Evolutionary conservation across 345 rosid species (phyloP), one percentile per base, ranked within the genome.

Genomic region (Ceriops tagal): DNA sequence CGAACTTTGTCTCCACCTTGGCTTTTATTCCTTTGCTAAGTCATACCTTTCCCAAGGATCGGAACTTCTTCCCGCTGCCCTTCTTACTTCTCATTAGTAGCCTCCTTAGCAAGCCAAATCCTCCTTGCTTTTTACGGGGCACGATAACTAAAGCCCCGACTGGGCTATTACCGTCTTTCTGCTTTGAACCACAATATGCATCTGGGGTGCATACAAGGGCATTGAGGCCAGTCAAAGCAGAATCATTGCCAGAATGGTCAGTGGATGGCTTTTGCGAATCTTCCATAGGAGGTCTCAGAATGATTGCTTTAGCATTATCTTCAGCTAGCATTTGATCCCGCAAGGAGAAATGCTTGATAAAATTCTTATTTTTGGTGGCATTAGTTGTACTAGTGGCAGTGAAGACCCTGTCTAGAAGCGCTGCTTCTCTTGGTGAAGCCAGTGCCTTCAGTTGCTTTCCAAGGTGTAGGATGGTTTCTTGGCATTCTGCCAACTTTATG

Each of bases 401-500:
- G 73, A 85, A 76, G 49, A 82, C 89, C 61, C 70, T 79, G 77
- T 83, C 83, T 4, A 79, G 72, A 21, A 77, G 61, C 35, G 75
- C 85, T 19, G 73, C 78, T 68, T 86, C 89, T 32, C 80, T 72
- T 20, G 85, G 87, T 27, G 89, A 73, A 55, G 86, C 83, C 71
- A 87, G 71, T 9, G 92, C 96, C 85, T 86, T 95, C 27, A 91
- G 76, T 75, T 95, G 96, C 68, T 81, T 95, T 64, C 93, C 85
- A 26, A 89, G 79, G 79, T 84, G 85, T 62, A 86, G 75, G 60
- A 90, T 87, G 51, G 97, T 90, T 47, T 92, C 96, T 83, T 89
- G 96, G 74, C 96, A 92, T 81, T 88, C 97, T 47, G 96, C 92
- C 73, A 92, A 72, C 84, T 88, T 90, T 53, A 81, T 84, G n/a